Percentiles rank a stretch among this genome's conserved stretches.
Conservation (phyloP, 768 basidiomycete species). For the Boletus tylopilopsis region DNA sequence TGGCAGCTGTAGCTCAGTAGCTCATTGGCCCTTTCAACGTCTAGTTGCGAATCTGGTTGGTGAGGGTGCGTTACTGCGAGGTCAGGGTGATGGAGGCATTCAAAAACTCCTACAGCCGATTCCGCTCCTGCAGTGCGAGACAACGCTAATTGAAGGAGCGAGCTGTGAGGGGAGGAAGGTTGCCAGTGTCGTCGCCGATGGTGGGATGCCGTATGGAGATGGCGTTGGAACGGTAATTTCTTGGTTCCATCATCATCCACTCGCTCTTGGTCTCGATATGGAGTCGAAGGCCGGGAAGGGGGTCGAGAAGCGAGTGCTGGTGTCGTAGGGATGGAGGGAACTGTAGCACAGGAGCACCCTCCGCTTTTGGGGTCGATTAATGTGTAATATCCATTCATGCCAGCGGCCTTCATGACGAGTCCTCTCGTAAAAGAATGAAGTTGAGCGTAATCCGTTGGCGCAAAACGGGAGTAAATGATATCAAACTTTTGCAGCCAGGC, state of each 20-base stretch:
- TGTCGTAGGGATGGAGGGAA: too few species aligned
- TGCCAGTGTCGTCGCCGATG: neutral
- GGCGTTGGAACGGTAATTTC: neutral
- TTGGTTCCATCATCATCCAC: neutral
- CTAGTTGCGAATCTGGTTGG: neutral
- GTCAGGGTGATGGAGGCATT: neutral
- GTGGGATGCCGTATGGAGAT: neutral
- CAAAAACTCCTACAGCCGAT: neutral
- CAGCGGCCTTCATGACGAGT: too few species aligned
- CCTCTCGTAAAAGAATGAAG: too few species aligned
- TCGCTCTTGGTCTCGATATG: neutral
- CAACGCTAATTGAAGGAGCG: neutral
- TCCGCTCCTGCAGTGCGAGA: neutral
- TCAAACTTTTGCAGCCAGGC: too few species aligned
- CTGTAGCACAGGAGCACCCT: too few species aligned
- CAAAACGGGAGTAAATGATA: too few species aligned
- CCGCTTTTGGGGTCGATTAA: too few species aligned
- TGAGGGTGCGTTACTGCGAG: neutral
- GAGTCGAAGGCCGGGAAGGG: neutral
- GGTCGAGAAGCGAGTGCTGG: too few species aligned
- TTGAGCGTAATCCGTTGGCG: too few species aligned
- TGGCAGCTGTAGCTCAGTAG: neutral
- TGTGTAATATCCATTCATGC: too few species aligned
- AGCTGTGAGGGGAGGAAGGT: neutral
- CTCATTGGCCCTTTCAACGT: neutral